Percentiles rank a stretch among this genome's conserved stretches.
Conservation (phyloP, 1,139 yeast species). For the Diutina mesorugosa region DNA sequence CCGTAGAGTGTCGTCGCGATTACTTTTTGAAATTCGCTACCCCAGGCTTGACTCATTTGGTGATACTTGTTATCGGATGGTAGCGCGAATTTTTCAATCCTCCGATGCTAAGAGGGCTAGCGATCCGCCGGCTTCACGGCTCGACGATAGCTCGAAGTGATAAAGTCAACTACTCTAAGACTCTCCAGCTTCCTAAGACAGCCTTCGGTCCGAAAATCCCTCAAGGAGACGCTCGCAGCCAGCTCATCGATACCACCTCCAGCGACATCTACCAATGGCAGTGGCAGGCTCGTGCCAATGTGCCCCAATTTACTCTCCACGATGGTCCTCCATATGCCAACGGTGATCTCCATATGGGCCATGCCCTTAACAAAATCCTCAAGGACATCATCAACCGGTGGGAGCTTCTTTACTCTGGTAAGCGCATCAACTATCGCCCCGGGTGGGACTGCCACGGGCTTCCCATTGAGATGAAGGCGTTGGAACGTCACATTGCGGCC, state of each 20-base stretch:
- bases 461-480: slow-evolving; percentile 84
- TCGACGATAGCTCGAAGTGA: neutral
- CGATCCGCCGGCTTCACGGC: neutral
- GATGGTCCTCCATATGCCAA: slow-evolving; percentile 99
- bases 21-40: too few relatives aligned
- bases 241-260: slow-evolving; percentile 16
- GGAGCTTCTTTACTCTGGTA: slow-evolving; percentile 45
- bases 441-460: slow-evolving; percentile 99
- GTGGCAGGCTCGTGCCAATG: slow-evolving; percentile 8
- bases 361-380: slow-evolving; percentile 76
- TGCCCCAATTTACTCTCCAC: slow-evolving; percentile 53
- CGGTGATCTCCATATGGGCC: slow-evolving; percentile 89
- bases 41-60: too few relatives aligned
- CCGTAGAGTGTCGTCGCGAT: neutral
- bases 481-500: slow-evolving; percentile 15
- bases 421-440: slow-evolving; percentile 58
- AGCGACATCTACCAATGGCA: slow-evolving; percentile 25
- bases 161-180: slow-evolving; percentile 6
- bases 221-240: slow-evolving; percentile 13
- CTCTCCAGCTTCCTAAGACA: slow-evolving; percentile 29
- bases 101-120: neutral
- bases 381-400: slow-evolving; percentile 77
- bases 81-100: neutral
- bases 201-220: slow-evolving; percentile 30
- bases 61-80: neutral